Base-by-base conservation (phyloP, 75 land plant genomes). In the Ceratopteris richardii region DNA sequence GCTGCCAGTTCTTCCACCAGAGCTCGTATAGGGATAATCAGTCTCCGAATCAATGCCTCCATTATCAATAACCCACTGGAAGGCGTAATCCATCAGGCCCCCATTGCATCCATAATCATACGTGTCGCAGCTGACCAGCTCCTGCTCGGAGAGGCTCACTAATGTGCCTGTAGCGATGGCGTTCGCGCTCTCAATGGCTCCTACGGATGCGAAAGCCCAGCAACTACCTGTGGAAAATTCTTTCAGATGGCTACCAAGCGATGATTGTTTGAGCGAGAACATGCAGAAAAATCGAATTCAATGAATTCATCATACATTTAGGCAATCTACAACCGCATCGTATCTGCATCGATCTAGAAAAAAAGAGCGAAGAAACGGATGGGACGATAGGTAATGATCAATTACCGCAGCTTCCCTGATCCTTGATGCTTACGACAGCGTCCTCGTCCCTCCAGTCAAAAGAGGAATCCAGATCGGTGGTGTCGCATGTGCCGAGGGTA, bases 391-490 rank as follows among this genome's bases (percentile, higher is more conserved):
- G 17, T 6, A 14, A 21, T 6, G 50, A 4, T 46, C 22, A 52
- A 71, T 29, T 54, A 86, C 90, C 92, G 27, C 92, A 87, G 0
- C 51, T 53, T 36, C 93, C 89, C 66, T 88, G 93, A 58, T 88
- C 72, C 30, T 88, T 88, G 20, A 88, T 78, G 9, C 57, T 40
- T 11, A 37, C 69, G 31, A 87, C 88, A 9, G 89, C 92, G 3
- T 79, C 82, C 16, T 78, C 68, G 22, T 54, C 62, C 20, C 93
- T 72, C 93, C 93, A 88, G 62, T 88, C 93, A 1, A 82, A 63
- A 10, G 69, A 52, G 1, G 65, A 71, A 11, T 85, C 80, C 51
- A 86, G 55, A 6, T 61, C 56, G 0, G 51, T 13, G 14, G 51
- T 19, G 20, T 69, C 70, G 5, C 69, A 76, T 0, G 22, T 61